Evolutionary conservation across 441 rosid species (phyloP), one percentile per base, ranked within the genome.

Genomic region (Erodium moschatum): DNA sequence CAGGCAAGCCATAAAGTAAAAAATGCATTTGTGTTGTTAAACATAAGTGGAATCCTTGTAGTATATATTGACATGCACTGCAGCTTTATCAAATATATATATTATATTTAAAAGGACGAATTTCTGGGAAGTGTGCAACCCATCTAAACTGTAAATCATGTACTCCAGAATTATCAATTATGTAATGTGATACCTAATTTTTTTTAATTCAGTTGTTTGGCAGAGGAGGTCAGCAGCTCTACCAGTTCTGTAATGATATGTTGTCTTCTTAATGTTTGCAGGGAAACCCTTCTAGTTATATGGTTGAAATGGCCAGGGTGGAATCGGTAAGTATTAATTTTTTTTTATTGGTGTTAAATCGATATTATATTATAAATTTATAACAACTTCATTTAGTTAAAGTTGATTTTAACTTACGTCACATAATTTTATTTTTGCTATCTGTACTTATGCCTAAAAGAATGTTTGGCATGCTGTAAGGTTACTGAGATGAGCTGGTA

Each of bases 281-380:
- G 98, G 90, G 77, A 77, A 90, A 87, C 11, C 85, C 92, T 35
- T 83, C 93, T 50, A 85, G 29, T 82, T 93, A 79, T 81, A 84
- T 90, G 94, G 97, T 86, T 76, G 98, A 93, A 82, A 93, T 90
- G 98, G 92, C 98, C 0, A 82, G 68, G 81, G 85, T 89, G 76
- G 87, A 85, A 76, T 85, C 94, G 3, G 98, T 93, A 78, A 81
- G 94, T 83, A 50, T 50, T 50, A 13, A 24, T n/a, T n/a, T n/a
- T n/a, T n/a, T n/a, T n/a, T n/a, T 24, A 24, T 24, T 12, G 2
- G 16, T 15, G 58, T n/a, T n/a, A n/a, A 5, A 50, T 50, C 65
- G 54, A 70, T 64, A 13, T 65, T 67, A 50, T 42, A 19, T 69
- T 66, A n/a, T 31, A 19, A 66, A 13, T 27, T 18, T 68, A 1